Evolutionary conservation across 2,329 filamentous ascomycete genomes (phyloP), one percentile per base, ranked within the genome.

Genomic region (Aspergillus piperis): DNA sequence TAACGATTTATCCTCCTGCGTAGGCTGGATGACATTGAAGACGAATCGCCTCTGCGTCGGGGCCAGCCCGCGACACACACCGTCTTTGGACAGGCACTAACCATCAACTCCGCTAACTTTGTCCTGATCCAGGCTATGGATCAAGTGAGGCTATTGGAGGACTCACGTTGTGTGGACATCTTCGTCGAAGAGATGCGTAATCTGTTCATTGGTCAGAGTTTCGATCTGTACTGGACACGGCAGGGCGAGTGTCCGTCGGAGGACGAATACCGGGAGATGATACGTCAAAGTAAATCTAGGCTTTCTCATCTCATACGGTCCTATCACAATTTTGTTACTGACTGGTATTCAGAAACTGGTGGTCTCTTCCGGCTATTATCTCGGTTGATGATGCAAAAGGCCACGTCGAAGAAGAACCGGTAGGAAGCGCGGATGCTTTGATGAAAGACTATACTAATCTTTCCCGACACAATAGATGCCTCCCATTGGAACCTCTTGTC

Each of bases 401-500:
- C 64, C 1, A 23, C 54, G 1, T 32, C 42, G 0, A 39, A 55
- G n/a, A 55, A 61, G n/a, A 57, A 63, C 4, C 60, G 48, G 59
- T 65, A 53, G 11, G 42, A 7, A 7, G 4, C 15, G 41, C n/a
- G 3, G 10, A 21, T 30, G 27, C 48, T 13, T 11, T 6, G 5
- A 8, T 17, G 7, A n/a, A 11, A 32, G 30, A n/a, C 8, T 19
- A 19, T 42, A 11, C 39, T 42, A 42, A 8, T 27, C 11, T 21
- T 5, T 23, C 7, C 27, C 10, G 21, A 42, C 8, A 36, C 39
- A 63, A 58, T n/a, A 66, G 64, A 7, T 51, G 55, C 13, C 68
- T 71, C 23, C 68, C 76, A 44, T 73, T 73, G 44, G 69, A 72
- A 2, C 68, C 91, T n/a, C 86, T 97, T 21, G 90, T 94, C 71